Evolutionary conservation across 2,329 filamentous ascomycete genomes (phyloP).

Genomic region (Amphichorda felina): DNA sequence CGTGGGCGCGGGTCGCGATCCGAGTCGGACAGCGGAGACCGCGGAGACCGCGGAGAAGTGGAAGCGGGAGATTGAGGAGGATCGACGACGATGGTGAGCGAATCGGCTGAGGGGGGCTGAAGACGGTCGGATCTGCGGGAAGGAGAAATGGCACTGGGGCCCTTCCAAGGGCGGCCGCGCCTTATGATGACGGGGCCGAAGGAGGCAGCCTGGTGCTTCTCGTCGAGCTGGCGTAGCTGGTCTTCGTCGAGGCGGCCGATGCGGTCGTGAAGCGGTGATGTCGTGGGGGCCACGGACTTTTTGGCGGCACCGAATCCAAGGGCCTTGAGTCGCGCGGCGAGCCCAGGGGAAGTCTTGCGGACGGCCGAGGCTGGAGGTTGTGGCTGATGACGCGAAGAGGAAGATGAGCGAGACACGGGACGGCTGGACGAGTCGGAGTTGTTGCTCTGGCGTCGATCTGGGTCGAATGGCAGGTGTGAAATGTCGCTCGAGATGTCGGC

Average conservation of each 20-base stretch:
- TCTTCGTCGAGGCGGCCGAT: slow-evolving; percentile 60
- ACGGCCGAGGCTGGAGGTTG: slow-evolving; percentile 13
- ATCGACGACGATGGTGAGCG: background rate
- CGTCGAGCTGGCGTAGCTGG: slow-evolving; percentile 58
- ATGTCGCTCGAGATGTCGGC: slow-evolving; percentile 28
- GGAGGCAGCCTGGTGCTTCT: slow-evolving; percentile 48
- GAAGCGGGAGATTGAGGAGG: background rate
- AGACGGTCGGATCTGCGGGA: slow-evolving; percentile 15
- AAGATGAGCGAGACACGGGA: slow-evolving; percentile 1
- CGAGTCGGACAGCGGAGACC: slow-evolving; percentile 12
- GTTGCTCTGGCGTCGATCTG: slow-evolving; percentile 1
- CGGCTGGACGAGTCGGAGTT: slow-evolving; percentile 1
- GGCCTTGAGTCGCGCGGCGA: slow-evolving; percentile 53
- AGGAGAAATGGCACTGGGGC: slow-evolving; percentile 36
- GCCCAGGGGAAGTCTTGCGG: slow-evolving; percentile 51
- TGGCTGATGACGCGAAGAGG: slow-evolving; percentile 1
- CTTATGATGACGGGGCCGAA: slow-evolving; percentile 40
- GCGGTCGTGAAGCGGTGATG: slow-evolving; percentile 23
- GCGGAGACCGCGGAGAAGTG: slow-evolving; percentile 5
- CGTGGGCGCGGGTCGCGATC: slow-evolving; percentile 13
- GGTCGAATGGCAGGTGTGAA: slow-evolving; percentile 17
- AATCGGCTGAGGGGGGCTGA: background rate
- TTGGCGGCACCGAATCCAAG: slow-evolving; percentile 43
- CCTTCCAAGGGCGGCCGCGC: slow-evolving; percentile 63
- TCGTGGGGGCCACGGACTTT: slow-evolving; percentile 16